Evolutionary conservation across 2,329 filamentous ascomycete species (phyloP), one percentile per base, ranked within the genome.

Genomic region (Hypoxylon sp.): DNA sequence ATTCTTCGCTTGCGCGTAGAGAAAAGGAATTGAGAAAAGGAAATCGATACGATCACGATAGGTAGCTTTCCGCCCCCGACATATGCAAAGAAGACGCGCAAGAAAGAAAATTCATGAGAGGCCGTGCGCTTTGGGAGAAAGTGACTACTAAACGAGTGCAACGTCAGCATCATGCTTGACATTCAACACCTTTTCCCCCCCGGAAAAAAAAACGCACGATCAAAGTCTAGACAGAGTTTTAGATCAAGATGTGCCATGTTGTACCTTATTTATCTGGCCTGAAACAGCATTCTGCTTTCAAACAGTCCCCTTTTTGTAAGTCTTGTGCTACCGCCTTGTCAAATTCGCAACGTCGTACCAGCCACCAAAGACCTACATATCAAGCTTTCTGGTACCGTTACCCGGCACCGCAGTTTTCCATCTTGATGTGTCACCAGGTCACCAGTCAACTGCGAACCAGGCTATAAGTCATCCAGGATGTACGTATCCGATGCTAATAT

Each of bases 131-230:
- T 27, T 39, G 19, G 23, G 34, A 53, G 54, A 39, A 11, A 32
- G 43, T 57, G 50, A 48, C 54, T 54, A 63, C 47, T 70, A 70
- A 61, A 68, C 65, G 67, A 70, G 52, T 70, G 65, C 23, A 70
- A 70, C 67, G 55, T 68, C 59, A 61, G 55, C 45, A 65, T 68
- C 51, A 50, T 59, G 50, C 51, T 56, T 53, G 32, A 56, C 53
- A 41, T 64, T 58, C 61, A 59, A 61, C 60, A 54, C 29, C 43
- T 47, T 34, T 29, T 41, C 43, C 48, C 43, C 47, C 53, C 55
- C 30, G 48, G 48, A 60, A 61, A 54, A 43, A 60, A 61, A 62
- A 46, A 37, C 47, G 47, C 57, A 59, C 34, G 52, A 68, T 68
- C 61, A 41, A 46, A 64, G 34, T 54, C 45, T 61, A 65, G 54